These are phyloP conservation scores for Podaxis mareebaensis DNA, from an alignment of 768 basidiomycete species.

Conservation along the genomic window DNA sequence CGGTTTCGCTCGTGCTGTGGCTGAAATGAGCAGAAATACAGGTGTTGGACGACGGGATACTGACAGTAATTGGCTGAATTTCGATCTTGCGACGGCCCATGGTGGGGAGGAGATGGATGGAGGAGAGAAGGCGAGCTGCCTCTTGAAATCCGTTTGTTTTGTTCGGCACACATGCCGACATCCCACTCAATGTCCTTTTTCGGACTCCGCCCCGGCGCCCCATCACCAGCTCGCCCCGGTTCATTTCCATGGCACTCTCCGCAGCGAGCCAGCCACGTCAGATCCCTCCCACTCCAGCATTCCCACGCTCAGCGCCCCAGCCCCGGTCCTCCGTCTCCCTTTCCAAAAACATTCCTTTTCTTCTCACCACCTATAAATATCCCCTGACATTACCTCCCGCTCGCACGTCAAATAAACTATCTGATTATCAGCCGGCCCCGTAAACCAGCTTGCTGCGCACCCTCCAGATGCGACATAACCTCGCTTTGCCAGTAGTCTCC, in stretches of 20 bases:
- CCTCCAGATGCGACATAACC: background rate
- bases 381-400: background rate
- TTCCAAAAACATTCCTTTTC: background rate
- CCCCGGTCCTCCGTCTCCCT: constrained; percentile 11
- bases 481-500: background rate
- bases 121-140: constrained; percentile 17
- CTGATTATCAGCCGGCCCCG: constrained; percentile 1
- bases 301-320: constrained; percentile 14
- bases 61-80: constrained; percentile 75
- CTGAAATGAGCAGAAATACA: constrained; percentile 28
- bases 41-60: constrained; percentile 30
- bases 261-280: constrained; percentile 15
- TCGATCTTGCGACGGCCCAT: constrained; percentile 81
- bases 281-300: constrained; percentile 12
- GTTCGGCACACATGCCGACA: constrained; percentile 16
- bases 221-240: constrained; percentile 16
- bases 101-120: constrained; percentile 29
- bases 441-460: background rate
- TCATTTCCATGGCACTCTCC: constrained; percentile 13
- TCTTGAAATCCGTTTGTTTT: constrained; percentile 19
- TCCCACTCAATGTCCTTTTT: constrained; percentile 16
- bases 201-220: constrained; percentile 16
- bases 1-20: constrained; percentile 89
- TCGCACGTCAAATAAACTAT: constrained; percentile 15
- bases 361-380: constrained; percentile 8